phyloP scores from a whole-genome alignment of 78 protist genomes.

The Tieghemostelium lacteum region DNA sequence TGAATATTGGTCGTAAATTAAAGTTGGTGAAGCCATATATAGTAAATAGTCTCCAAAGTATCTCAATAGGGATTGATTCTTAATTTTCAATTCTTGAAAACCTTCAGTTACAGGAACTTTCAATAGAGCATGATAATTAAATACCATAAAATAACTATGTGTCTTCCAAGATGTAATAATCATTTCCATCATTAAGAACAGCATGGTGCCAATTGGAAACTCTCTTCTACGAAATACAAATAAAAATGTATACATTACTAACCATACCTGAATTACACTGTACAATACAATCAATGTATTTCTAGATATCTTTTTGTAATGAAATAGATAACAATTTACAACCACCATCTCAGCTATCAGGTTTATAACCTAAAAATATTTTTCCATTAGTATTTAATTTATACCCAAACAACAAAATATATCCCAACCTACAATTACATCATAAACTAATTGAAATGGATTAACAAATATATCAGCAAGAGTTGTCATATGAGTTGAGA shows the following conservation, averaged over 20 bases:
- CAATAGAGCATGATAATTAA: slow-evolving; percentile 20
- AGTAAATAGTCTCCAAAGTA: slow-evolving; percentile 3
- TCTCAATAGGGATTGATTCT: neutral
- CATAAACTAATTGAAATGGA: slow-evolving; percentile 28
- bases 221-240: neutral
- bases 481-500: neutral
- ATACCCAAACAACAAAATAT: too few species aligned
- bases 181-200: slow-evolving; percentile 14
- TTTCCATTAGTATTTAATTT: too few species aligned
- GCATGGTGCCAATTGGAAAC: slow-evolving; percentile 29
- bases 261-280: neutral
- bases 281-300: neutral
- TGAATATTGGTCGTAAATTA: slow-evolving; percentile 52
- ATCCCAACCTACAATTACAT: neutral
- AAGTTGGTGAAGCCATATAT: slow-evolving; percentile 31
- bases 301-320: slow-evolving; percentile 4
- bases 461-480: slow-evolving; percentile 10
- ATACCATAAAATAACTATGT: slow-evolving; percentile 40
- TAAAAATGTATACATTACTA: neutral
- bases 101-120: neutral
- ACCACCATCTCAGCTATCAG: too few species aligned
- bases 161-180: slow-evolving; percentile 15
- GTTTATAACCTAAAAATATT: too few species aligned
- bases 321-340: neutral
- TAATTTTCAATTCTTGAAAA: neutral